Conservation (phyloP, 345 rosid species). For the Corchorus olitorius region DNA sequence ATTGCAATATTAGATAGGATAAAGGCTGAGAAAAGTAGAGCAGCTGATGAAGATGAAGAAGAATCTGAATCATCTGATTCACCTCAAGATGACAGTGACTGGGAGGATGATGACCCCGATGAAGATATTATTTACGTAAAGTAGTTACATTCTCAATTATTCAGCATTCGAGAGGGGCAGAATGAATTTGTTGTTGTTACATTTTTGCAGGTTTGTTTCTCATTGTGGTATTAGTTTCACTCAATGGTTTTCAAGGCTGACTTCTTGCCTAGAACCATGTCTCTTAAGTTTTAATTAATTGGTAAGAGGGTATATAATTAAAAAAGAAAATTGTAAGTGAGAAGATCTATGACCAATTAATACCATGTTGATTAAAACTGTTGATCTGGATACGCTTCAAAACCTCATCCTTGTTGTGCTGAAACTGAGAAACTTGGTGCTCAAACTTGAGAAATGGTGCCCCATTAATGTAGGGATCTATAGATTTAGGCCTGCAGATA, state of each 20-base stretch:
- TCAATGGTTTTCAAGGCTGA: not conserved
- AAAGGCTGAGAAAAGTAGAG: slow-evolving; percentile 60
- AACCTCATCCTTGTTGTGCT: not conserved
- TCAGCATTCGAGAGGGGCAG: not conserved
- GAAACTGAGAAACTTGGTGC: not conserved
- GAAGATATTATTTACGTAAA: slow-evolving; percentile 78
- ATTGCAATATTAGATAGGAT: slow-evolving; percentile 75
- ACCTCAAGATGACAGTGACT: slow-evolving; percentile 46
- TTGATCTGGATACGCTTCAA: not conserved
- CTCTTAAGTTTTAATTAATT: not conserved
- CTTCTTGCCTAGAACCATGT: not conserved
- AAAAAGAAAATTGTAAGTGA: not conserved
- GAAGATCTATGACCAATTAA: not conserved
- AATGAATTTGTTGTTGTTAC: not conserved
- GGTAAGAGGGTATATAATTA: not conserved
- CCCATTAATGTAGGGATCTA: not conserved
- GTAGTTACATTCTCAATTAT: slow-evolving; percentile 32
- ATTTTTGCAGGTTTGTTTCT: slow-evolving; percentile 18
- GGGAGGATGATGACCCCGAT: slow-evolving; percentile 74
- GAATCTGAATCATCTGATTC: slow-evolving; percentile 36
- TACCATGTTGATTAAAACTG: not conserved
- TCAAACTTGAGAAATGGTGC: not conserved
- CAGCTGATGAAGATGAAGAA: slow-evolving; percentile 31
- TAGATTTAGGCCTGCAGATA: not conserved
- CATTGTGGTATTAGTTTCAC: not conserved